Base-by-base conservation (phyloP, 2,329 filamentous ascomycete genomes). In the Ramularia collo-cygni region DNA sequence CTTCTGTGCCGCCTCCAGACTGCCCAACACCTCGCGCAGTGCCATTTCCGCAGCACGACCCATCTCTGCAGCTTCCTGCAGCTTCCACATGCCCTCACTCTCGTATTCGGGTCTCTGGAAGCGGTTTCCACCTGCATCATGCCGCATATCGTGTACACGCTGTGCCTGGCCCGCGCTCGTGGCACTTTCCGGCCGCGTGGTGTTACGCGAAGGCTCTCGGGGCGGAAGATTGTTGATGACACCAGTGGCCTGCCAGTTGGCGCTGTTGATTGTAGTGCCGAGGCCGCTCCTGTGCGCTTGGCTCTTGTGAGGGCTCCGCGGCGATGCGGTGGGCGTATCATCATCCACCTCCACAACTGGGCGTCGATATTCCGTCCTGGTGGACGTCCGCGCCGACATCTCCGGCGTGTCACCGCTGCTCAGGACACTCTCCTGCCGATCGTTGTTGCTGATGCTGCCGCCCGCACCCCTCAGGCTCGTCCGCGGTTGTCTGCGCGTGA, bases 401-500 rank as follows among this genome's bases (percentile, higher is more conserved):
- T 33, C 35, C 41, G 27, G 16, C 28, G 29, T 42, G 40, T 24
- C 10, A 24, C 21, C 10, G 21, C 10, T 6, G 21, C 21, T 35
- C 32, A 7, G 32, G 4, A n/a, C 32, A 8, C 18, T n/a, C 17
- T 35, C 43, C 35, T 26, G 40, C 31, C 6, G 6, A 10, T 24
- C 21, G 21, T 24, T 24, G 21, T 24, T 24, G 21, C 21, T 24
- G 21, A n/a, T n/a, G n/a, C n/a, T n/a, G 29, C 42, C 40, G 32
- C 44, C 46, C 16, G 34, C 34, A 19, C 33, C 40, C 45, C 54
- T 57, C 28, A 50, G 35, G 28, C 52, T 53, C 29, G 52, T 77
- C 54, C 85, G 77, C 2, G 86, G 81, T 60, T 95, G 87, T 44
- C 90, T 76, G 48, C 90, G 75, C 17, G 90, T 96, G 62, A 96